Percentiles rank a stretch among this genome's conserved stretches.
phyloP scores from a whole-genome alignment of 176 grass and related monocot genomes.

The Elymus sibiricus region DNA sequence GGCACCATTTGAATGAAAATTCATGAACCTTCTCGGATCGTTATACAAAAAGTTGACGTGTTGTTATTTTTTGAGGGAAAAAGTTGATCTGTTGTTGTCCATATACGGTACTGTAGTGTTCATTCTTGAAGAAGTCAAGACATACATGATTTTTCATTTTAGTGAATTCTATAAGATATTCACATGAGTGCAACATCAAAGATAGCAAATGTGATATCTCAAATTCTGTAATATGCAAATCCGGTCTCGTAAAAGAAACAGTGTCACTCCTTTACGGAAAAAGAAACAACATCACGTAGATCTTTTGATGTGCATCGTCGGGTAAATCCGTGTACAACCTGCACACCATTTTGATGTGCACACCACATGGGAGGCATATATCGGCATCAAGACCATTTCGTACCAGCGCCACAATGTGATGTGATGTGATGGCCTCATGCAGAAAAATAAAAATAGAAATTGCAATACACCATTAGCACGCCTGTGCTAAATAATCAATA shows the following conservation, averaged over 20 bases:
- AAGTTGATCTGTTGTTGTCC: too few relatives aligned
- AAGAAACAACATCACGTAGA: neutral
- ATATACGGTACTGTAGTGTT: neutral
- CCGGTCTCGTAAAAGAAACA: too few relatives aligned
- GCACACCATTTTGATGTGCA: neutral
- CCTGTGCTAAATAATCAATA: neutral
- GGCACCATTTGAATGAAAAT: too few relatives aligned
- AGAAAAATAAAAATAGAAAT: neutral
- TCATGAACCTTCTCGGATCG: too few relatives aligned
- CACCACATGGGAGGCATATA: neutral
- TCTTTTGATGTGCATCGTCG: neutral
- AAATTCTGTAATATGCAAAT: neutral
- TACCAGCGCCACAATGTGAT: slow-evolving; percentile 6
- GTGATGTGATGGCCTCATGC: slow-evolving; percentile 25
- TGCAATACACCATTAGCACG: neutral
- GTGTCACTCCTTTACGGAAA: too few relatives aligned
- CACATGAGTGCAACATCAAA: neutral
- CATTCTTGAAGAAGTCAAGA: neutral
- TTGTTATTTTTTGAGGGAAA: too few relatives aligned
- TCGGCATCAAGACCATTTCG: slow-evolving; percentile 18
- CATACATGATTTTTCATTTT: neutral
- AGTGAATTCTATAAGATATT: too few relatives aligned
- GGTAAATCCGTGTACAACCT: neutral
- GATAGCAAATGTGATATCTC: neutral
- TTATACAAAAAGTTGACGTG: too few relatives aligned